Evolutionary conservation across 2,329 filamentous ascomycete genomes (phyloP).

Genomic region (Thielaviopsis musarum): DNA sequence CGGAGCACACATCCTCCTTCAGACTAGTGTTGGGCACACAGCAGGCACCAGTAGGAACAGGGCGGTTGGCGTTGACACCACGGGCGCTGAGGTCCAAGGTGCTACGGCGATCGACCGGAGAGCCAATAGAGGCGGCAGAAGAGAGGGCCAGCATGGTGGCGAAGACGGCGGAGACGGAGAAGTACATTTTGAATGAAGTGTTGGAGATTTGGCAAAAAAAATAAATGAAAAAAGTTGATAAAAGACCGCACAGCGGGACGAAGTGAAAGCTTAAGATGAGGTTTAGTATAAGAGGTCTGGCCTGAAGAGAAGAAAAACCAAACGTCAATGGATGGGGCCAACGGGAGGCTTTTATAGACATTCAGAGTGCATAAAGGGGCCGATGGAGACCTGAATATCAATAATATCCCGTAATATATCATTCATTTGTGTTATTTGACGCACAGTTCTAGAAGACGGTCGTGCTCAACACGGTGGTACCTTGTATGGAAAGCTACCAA

Average conservation of each 20-base stretch:
- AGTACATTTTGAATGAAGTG: slow-evolving; percentile 17
- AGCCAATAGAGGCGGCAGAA: slow-evolving; percentile 8
- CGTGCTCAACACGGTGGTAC: too few relatives aligned
- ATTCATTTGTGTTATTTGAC: too few relatives aligned
- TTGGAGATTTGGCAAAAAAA: not conserved
- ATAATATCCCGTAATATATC: too few relatives aligned
- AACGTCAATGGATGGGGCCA: not conserved
- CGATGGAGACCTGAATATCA: too few relatives aligned
- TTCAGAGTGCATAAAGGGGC: not conserved
- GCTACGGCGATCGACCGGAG: slow-evolving; percentile 15
- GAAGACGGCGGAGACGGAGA: slow-evolving; percentile 15
- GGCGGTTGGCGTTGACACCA: slow-evolving; percentile 18
- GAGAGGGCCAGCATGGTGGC: slow-evolving; percentile 17
- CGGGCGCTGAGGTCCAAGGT: slow-evolving; percentile 15
- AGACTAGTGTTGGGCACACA: slow-evolving; percentile 20
- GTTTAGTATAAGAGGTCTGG: slow-evolving; percentile 8
- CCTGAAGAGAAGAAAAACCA: slow-evolving; percentile 4
- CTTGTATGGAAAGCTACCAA: too few relatives aligned
- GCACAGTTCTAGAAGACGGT: too few relatives aligned
- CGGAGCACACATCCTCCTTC: slow-evolving; percentile 22
- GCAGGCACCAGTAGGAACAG: slow-evolving; percentile 20
- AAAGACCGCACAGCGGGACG: slow-evolving; percentile 12
- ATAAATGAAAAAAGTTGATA: not conserved
- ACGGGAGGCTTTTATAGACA: not conserved
- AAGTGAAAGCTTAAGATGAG: not conserved